Conservation (phyloP, 2,329 filamentous ascomycete genomes). For the Herpotrichia juniperi region DNA sequence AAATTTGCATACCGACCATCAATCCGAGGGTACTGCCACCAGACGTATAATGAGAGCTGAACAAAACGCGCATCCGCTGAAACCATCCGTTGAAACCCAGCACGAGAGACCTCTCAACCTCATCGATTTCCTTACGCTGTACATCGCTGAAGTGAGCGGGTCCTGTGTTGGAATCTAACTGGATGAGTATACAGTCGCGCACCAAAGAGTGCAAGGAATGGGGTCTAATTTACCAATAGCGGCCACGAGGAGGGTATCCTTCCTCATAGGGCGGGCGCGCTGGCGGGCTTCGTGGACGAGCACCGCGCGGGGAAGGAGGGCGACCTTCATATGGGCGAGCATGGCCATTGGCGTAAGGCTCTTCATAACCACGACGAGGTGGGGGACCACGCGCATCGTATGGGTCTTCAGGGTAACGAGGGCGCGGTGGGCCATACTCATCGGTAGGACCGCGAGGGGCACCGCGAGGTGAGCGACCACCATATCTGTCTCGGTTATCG, state of each 20-base stretch:
- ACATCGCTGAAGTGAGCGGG: constrained; percentile 1
- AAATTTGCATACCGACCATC: background rate
- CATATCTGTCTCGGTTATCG: constrained; percentile 69
- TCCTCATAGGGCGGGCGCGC: constrained; percentile 65
- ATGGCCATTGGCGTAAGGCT: constrained; percentile 66
- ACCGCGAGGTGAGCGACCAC: constrained; percentile 72
- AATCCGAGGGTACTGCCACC: background rate
- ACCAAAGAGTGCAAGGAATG: background rate
- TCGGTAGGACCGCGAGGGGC: constrained; percentile 74
- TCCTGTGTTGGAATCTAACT: constrained; percentile 3
- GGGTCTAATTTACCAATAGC: constrained; percentile 34
- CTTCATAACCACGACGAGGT: constrained; percentile 62
- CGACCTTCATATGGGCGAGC: constrained; percentile 60
- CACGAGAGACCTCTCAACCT: background rate
- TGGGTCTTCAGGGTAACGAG: constrained; percentile 74
- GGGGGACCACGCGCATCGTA: constrained; percentile 65
- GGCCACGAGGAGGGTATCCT: constrained; percentile 52
- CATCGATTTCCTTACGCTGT: background rate
- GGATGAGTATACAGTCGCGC: constrained; percentile 1
- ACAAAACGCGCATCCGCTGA: background rate
- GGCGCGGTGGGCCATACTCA: constrained; percentile 70
- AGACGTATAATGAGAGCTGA: background rate
- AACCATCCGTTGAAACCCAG: background rate
- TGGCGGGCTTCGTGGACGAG: constrained; percentile 57
- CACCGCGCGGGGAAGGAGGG: constrained; percentile 49